Evolutionary conservation across 192 early-diverging fungal genomes (phyloP).

Genomic region (Diversispora epigaea): DNA sequence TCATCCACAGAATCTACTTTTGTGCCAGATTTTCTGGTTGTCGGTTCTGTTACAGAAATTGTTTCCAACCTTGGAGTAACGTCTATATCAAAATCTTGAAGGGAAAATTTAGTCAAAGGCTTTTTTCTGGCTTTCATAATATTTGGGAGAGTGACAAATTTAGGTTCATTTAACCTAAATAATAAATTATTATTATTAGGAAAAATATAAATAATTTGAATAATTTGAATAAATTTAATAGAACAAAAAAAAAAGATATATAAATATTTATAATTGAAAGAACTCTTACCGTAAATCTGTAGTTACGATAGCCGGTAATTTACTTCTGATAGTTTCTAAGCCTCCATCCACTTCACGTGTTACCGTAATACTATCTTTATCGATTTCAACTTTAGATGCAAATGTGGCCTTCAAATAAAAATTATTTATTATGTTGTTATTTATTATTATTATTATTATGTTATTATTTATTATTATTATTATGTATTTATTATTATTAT

Average conservation of each 20-base stretch:
- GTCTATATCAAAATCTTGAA: conserved; percentile 81
- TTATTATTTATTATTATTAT: neutral
- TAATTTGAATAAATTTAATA: neutral
- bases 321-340: conserved; percentile 80
- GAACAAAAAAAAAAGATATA: conserved; percentile 25
- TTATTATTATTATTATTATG: no score
- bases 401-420: conserved; percentile 77
- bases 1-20: conserved; percentile 94
- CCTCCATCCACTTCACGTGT: conserved; percentile 98
- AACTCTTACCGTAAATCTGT: conserved; percentile 79
- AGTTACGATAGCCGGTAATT: conserved; percentile 91
- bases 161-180: conserved; percentile 85
- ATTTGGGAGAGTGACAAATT: conserved; percentile 92
- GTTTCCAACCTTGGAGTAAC: conserved; percentile 81
- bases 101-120: conserved; percentile 76
- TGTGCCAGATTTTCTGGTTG: conserved; percentile 88
- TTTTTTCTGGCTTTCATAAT: conserved; percentile 99
- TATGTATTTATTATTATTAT: no score
- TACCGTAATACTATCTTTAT: conserved; percentile 69
- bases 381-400: conserved; percentile 91
- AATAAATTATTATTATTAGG: neutral
- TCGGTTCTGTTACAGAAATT: conserved; percentile 87
- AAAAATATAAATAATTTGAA: neutral
- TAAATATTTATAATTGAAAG: neutral
- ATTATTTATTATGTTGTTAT: neutral